phyloP scores from a whole-genome alignment of 257 asterid genomes.

The Coffea canephora region DNA sequence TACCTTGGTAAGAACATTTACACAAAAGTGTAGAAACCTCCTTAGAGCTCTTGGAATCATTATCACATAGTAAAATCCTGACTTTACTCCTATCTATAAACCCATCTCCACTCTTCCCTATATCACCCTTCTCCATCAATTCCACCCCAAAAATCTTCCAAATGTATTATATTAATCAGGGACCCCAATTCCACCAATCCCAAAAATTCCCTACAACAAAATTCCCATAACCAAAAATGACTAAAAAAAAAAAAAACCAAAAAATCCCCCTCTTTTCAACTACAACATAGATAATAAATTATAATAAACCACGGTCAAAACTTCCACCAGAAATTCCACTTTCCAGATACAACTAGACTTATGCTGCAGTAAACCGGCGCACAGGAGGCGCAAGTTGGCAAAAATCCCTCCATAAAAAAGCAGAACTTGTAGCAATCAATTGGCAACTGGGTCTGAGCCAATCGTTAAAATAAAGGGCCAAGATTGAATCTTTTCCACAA shows the following conservation, averaged over 20 bases:
- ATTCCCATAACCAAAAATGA: constrained; percentile 15
- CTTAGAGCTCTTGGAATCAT: constrained; percentile 68
- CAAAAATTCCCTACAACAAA: constrained; percentile 17
- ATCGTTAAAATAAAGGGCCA: constrained; percentile 4
- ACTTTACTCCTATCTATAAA: constrained; percentile 89
- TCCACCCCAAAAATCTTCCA: not conserved
- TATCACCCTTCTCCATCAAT: constrained; percentile 52
- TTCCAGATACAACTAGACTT: not conserved
- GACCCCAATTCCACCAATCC: constrained; percentile 19
- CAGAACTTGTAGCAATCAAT: not conserved
- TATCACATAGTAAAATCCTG: constrained; percentile 86
- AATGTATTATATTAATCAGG: not conserved
- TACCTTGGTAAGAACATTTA: constrained; percentile 92
- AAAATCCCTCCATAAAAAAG: constrained; percentile 7
- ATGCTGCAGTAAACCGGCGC: constrained; percentile 1
- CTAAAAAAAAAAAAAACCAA: not conserved
- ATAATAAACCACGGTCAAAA: constrained; percentile 6
- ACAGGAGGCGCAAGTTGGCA: constrained; percentile 15
- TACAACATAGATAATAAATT: not conserved
- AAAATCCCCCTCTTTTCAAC: constrained; percentile 5
- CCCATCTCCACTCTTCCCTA: constrained; percentile 68
- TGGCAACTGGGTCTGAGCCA: not conserved
- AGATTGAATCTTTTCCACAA: constrained; percentile 11
- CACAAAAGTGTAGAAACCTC: constrained; percentile 73
- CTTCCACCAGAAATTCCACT: constrained; percentile 2